phyloP scores from a whole-genome alignment of 2,329 filamentous ascomycete genomes.

The Sporothrix brunneoviolacea region DNA sequence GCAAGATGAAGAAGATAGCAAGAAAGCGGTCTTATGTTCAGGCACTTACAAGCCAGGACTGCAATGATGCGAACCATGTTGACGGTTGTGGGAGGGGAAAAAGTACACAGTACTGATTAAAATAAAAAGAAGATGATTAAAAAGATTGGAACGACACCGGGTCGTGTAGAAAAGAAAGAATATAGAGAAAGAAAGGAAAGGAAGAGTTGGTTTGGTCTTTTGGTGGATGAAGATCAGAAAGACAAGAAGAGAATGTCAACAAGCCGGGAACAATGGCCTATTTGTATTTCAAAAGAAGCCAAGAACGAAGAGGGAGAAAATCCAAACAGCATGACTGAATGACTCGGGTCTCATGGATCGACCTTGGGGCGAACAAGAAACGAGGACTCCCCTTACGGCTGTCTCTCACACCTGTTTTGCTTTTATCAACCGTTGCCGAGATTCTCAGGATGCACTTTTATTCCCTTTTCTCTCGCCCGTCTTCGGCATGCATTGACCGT shows the following conservation, averaged over 20 bases:
- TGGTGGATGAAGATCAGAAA: constrained; percentile 1
- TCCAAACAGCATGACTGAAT: too few species aligned
- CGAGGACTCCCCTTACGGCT: too few species aligned
- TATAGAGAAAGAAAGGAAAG: not conserved
- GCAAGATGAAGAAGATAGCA: not conserved
- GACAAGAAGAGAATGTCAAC: not conserved
- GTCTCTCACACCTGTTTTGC: too few species aligned
- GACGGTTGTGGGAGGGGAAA: constrained; percentile 9
- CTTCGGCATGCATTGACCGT: too few species aligned
- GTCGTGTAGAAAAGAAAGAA: constrained; percentile 9
- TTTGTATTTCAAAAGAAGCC: too few species aligned
- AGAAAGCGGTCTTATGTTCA: not conserved
- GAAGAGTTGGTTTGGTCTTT: constrained; percentile 15
- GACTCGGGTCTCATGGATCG: too few species aligned
- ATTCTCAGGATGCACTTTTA: too few species aligned
- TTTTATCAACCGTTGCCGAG: too few species aligned
- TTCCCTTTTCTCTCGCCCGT: too few species aligned
- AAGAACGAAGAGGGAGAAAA: too few species aligned
- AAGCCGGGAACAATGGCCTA: not conserved
- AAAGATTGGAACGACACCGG: constrained; percentile 13
- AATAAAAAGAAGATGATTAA: not conserved
- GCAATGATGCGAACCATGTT: constrained; percentile 27
- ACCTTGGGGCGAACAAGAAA: too few species aligned
- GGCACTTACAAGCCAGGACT: constrained; percentile 24
- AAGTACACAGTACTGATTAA: constrained; percentile 11